Percentiles rank a stretch among this genome's conserved stretches.
phyloP scores from a whole-genome alignment of 139 green algal genomes.

The Closterium sp. region DNA sequence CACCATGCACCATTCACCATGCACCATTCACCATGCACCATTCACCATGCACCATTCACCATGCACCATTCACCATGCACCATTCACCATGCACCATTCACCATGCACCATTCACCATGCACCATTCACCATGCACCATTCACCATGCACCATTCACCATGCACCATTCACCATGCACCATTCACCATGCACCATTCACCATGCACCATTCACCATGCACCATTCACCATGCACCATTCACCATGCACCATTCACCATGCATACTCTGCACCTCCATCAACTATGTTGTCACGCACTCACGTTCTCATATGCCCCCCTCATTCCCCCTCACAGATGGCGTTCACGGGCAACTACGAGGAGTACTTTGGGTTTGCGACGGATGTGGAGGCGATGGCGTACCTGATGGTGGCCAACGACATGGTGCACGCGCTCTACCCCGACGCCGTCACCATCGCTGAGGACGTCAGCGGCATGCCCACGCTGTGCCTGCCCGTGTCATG shows the following conservation, averaged over 20 bases:
- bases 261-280: background rate
- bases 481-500: constrained; percentile 79
- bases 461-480: constrained; percentile 84
- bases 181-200: constrained; percentile 53
- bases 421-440: constrained; percentile 90
- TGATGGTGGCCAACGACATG: constrained; percentile 92
- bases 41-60: background rate
- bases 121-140: background rate
- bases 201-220: constrained; percentile 78
- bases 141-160: no score
- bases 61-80: background rate
- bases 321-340: constrained; percentile 64
- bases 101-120: no score
- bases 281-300: background rate
- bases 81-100: no score
- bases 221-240: constrained; percentile 16
- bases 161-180: background rate
- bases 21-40: constrained; percentile 73
- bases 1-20: constrained; percentile 63
- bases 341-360: constrained; percentile 95
- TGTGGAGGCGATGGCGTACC: constrained; percentile 85
- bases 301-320: background rate
- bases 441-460: constrained; percentile 78
- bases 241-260: background rate
- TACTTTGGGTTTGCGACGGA: constrained; percentile 97